Conservation (phyloP, 352 stramenopile species). For the Phytopythium kandeliae region DNA sequence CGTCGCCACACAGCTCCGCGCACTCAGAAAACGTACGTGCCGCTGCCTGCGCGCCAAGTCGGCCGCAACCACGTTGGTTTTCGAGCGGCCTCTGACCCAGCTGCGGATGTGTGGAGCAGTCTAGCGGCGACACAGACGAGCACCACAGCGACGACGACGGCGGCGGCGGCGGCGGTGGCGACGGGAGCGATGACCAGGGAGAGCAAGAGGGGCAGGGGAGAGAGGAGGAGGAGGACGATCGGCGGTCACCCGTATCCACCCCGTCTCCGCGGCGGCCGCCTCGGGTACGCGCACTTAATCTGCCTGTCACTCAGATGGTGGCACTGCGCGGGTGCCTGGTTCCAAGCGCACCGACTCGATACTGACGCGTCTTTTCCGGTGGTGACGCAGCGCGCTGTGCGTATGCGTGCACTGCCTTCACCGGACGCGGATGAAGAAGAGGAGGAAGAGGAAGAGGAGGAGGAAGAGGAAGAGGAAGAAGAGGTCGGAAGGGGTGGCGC, state of each 20-base stretch:
- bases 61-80: too few species aligned
- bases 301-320: not conserved
- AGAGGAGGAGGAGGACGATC: conserved; percentile 6
- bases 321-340: not conserved
- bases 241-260: not conserved
- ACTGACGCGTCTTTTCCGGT: not conserved
- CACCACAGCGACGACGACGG: not conserved
- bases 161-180: conserved; percentile 8
- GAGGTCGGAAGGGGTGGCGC: conserved; percentile 9
- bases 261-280: not conserved
- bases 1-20: conserved; percentile 9
- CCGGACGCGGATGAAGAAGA: not conserved
- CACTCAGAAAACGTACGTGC: not conserved
- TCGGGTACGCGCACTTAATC: not conserved
- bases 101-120: not conserved
- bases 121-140: conserved; percentile 3
- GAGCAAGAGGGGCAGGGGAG: conserved; percentile 8
- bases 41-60: not conserved
- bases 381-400: not conserved
- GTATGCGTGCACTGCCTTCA: not conserved
- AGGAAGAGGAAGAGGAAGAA: conserved; percentile 1
- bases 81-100: too few species aligned
- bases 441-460: conserved; percentile 1
- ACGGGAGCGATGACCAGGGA: conserved; percentile 17
- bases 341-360: too few species aligned